Evolutionary conservation across 306 rosid genomes (phyloP), one percentile per base, ranked within the genome.

Genomic region (Cucumis sativus): DNA sequence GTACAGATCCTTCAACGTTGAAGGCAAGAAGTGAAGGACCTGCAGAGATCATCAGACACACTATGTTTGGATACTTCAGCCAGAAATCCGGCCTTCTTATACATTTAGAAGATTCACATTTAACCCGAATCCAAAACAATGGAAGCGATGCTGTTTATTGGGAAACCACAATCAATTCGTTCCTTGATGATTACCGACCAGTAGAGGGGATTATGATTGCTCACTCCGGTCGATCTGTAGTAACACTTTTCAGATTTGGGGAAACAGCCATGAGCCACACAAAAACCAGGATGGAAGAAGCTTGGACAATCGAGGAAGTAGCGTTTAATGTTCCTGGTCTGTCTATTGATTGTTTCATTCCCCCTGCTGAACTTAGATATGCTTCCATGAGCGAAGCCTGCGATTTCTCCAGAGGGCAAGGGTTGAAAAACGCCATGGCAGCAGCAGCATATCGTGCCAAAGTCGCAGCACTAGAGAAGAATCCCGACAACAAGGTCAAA

Each of bases 201-300:
- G 92, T 96, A 51, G 99, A 96, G 77, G 99, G 98, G 54, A 88
- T 96, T 58, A 89, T 92, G 97, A 92, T 96, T 12, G 99, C 99
- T 68, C 99, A 96, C 80, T 91, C 98, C 0, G 99, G 99, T 40
- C 93, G 96, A 59, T 96, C 99, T 6, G 93, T 92, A 21, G 99
- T 91, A 75, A 96, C 99, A 21, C 98, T 96, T 70, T 96, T 96
- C 93, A 88, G 99, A 84, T 96, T 96, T 63, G 99, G 99, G 76
- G 99, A 96, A 84, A 96, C 99, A 11, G 97, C 99, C 56, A 85
- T 96, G 99, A 92, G 97, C 81, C 99, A 96, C 89, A 90, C 99
- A 3, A 96, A 96, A 79, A 92, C 99, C 16, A 85, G 92, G 85
- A 96, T 96, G 99, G 99, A 96, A 84, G 99, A 96, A 85, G 96